Base-by-base conservation (phyloP, 306 rosid genomes). In the Trichosanthes cucumerina region DNA sequence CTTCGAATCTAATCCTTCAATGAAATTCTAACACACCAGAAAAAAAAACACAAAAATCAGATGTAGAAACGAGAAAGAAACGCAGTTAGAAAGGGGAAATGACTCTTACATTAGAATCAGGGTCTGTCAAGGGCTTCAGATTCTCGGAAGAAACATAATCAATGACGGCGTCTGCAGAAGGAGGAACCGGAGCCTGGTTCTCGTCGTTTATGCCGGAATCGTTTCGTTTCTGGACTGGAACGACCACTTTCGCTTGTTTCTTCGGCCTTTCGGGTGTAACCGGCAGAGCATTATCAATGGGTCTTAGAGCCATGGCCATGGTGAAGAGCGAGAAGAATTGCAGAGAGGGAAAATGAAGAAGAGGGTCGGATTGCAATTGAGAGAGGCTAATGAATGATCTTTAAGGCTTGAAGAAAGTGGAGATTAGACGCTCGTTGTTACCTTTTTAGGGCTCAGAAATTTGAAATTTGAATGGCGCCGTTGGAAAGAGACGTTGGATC, bases 231-330 rank as follows among this genome's bases (percentile, higher is more conserved):
- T 34, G 84, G 64, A 83, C 57, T 1, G 91, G 78, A 79, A 74
- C 78, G 79, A 84, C 79, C 50, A 87, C 84, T 65, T 89, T 92
- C 39, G 92, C 84, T 81, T 84, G 96, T 81, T 94, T 94, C 70
- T 79, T 94, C 80, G 93, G 96, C 79, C 97, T 82, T 38, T 92
- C 90, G 12, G 88, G 86, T 13, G 91, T 78, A 36, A 63, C 79
- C 23, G 97, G 97, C 47, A 92, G 97, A 46, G 91, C 96, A 70
- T 95, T 95, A 21, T 86, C 96, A 5, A 95, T 95, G 83, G 97
- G 96, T 82, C 98, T 87, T 49, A 95, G 86, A 19, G 98, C 91
- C 97, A 89, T 91, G 26, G 89, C 83, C 89, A 87, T 82, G 10
- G 78, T 34, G 70, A 65, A 36, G 23, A 76, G 75, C 7, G 71